Evolutionary conservation across 441 rosid species (phyloP), one percentile per base, ranked within the genome.

Genomic region (Syzygium syzygioides): DNA sequence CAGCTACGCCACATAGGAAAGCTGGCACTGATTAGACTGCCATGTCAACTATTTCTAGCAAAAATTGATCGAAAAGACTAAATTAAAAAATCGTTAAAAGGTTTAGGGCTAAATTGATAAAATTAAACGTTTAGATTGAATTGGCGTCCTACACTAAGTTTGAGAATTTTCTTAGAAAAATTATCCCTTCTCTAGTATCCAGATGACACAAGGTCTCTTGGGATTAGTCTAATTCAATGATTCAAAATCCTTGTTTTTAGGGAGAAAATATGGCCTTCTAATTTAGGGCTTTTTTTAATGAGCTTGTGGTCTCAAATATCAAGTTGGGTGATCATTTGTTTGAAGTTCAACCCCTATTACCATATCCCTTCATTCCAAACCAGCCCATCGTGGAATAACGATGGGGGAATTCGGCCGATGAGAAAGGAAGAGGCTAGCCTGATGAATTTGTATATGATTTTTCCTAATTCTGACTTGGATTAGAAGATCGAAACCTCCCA

Each of bases 21-120:
- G 62, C 6, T 0, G 0, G 26, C n/a, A 25, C 25, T 0, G 3
- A 25, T 57, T 57, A 11, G 62, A 57, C n/a, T 0, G 3, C 1
- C 1, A 25, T 23, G n/a, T 57, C 62, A 57, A 11, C 12, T 6
- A 57, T 57, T 57, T 0, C 0, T 5, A 1, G 26, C 7, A 25
- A 25, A 57, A 57, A 25, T 25, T 57, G 0, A 2, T 11, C 0
- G 0, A 5, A 57, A 57, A 57, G 3, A 57, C 14, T 9, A 57
- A 28, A 10, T 57, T 57, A 10, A 25, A 57, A 57, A 57, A 57
- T 25, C 0, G 3, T 57, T 25, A 57, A 57, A 57, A 23, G n/a
- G 1, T 57, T 57, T 57, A 57, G 11, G 26, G 45, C 7, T 41
- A 41, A 41, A 41, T 41, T 41, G 45, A 41, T 41, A 41, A 7